These are phyloP conservation scores for Aristolochia contorta DNA, from an alignment of 164 flowering plant genomes.

Conservation along the genomic window DNA sequence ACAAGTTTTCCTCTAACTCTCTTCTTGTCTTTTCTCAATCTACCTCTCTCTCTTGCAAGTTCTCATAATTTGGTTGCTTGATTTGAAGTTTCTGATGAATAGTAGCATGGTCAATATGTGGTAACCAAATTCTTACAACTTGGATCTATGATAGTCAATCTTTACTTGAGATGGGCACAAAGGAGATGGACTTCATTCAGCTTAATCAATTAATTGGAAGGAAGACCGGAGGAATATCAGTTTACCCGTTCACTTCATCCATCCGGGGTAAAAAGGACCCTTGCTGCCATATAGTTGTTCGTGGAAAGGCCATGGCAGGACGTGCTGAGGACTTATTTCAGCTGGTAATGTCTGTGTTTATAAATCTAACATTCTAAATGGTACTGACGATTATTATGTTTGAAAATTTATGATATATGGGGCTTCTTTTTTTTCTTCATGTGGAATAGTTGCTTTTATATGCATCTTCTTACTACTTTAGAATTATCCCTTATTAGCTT, in stretches of 20 bases:
- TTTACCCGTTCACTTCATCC: conserved; percentile 88
- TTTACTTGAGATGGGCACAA: conserved; percentile 97
- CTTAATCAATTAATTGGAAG: conserved; percentile 95
- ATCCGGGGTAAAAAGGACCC: conserved; percentile 62
- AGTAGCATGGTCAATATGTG: too few species aligned
- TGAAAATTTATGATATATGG: background rate
- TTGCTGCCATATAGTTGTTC: conserved; percentile 66
- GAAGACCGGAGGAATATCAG: conserved; percentile 97
- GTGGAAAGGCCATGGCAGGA: conserved; percentile 96
- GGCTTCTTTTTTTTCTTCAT: background rate
- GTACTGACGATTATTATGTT: background rate
- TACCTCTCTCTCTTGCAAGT: too few species aligned
- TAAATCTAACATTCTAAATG: background rate
- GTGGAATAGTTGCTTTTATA: too few species aligned
- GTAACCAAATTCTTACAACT: too few species aligned
- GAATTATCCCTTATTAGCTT: too few species aligned
- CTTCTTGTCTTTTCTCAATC: too few species aligned
- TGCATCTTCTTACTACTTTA: too few species aligned
- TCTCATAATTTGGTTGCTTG: too few species aligned
- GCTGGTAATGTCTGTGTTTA: conserved; percentile 43
- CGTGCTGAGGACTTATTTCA: conserved; percentile 78
- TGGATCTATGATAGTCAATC: conserved; percentile 61
- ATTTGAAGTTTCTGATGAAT: too few species aligned
- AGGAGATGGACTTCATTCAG: conserved; percentile 87
- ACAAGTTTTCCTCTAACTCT: too few species aligned